A percentile compares a stretch with the other conserved stretches of the same genome.
phyloP scores from a whole-genome alignment of 208 protist species.

The Crithidia thermophila region DNA sequence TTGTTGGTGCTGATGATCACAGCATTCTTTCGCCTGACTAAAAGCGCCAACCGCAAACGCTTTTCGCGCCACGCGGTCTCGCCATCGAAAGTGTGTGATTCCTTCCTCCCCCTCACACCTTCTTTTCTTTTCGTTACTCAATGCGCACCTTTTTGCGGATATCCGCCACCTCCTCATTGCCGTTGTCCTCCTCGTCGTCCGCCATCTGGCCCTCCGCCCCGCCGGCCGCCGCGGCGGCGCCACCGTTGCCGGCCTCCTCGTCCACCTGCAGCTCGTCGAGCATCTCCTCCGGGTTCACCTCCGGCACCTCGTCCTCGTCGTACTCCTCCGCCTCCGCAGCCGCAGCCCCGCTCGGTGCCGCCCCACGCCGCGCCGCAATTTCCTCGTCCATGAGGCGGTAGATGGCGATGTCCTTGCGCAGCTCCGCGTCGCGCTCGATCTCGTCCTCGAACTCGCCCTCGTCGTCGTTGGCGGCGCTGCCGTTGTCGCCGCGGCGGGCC shows the following conservation, averaged over 20 bases:
- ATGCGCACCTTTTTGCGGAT: conserved; percentile 39
- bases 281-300: conserved; percentile 81
- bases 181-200: conserved; percentile 19
- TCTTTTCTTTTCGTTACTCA: conserved; percentile 4
- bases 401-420: conserved; percentile 83
- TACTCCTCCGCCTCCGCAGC: conserved; percentile 32
- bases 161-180: conserved; percentile 24
- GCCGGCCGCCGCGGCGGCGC: conserved; percentile 9
- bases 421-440: conserved; percentile 80
- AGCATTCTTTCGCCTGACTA: too few relatives aligned
- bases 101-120: not conserved
- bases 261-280: conserved; percentile 84
- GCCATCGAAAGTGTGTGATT: too few relatives aligned
- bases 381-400: conserved; percentile 73
- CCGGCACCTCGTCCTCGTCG: conserved; percentile 67
- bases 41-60: too few relatives aligned
- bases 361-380: conserved; percentile 35
- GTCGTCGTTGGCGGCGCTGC: conserved; percentile 43
- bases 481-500: conserved; percentile 11
- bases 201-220: conserved; percentile 17
- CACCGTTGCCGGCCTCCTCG: conserved; percentile 47
- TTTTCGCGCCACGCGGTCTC: too few relatives aligned
- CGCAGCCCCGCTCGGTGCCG: not conserved
- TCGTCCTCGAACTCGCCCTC: conserved; percentile 88
- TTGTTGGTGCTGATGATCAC: too few relatives aligned